A percentile compares a stretch with the other conserved stretches of the same genome.
These are phyloP conservation scores for Cenchrus americanus DNA, from an alignment of 176 grass and related monocot species.

Conservation along the genomic window DNA sequence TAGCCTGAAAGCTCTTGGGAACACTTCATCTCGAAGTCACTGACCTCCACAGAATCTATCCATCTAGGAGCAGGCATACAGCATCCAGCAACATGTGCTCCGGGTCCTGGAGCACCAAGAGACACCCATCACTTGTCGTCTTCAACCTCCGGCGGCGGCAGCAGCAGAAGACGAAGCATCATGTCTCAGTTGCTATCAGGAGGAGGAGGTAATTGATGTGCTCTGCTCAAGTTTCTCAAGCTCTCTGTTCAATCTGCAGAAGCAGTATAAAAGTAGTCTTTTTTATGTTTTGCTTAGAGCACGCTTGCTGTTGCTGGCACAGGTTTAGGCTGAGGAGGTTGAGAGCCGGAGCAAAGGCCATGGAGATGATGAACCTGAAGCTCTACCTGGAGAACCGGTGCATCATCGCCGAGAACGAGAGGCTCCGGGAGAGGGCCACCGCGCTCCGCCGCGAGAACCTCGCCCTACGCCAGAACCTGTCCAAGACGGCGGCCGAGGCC, in stretches of 20 bases:
- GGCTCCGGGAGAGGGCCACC: conserved; percentile 52
- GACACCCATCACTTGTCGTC: neutral
- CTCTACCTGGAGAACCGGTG: conserved; percentile 68
- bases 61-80: conserved; percentile 10
- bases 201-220: conserved; percentile 45
- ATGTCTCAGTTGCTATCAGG: conserved; percentile 43
- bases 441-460: conserved; percentile 57
- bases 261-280: neutral
- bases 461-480: conserved; percentile 36
- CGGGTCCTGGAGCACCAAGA: conserved; percentile 41
- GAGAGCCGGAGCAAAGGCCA: conserved; percentile 39
- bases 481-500: neutral
- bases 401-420: conserved; percentile 64
- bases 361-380: conserved; percentile 66
- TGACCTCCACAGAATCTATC: conserved; percentile 38
- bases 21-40: conserved; percentile 31
- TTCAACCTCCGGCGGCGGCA: neutral
- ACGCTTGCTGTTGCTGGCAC: neutral
- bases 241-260: neutral
- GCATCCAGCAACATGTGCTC: conserved; percentile 47
- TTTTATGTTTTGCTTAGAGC: neutral
- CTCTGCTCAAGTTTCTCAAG: neutral
- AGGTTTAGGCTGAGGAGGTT: conserved; percentile 44
- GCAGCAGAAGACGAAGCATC: conserved; percentile 21
- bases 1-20: conserved; percentile 14